A percentile compares a stretch with the other conserved stretches of the same genome.
These are phyloP conservation scores for Gnetum montanum DNA, from an alignment of 75 land plant species.

Conservation along the genomic window DNA sequence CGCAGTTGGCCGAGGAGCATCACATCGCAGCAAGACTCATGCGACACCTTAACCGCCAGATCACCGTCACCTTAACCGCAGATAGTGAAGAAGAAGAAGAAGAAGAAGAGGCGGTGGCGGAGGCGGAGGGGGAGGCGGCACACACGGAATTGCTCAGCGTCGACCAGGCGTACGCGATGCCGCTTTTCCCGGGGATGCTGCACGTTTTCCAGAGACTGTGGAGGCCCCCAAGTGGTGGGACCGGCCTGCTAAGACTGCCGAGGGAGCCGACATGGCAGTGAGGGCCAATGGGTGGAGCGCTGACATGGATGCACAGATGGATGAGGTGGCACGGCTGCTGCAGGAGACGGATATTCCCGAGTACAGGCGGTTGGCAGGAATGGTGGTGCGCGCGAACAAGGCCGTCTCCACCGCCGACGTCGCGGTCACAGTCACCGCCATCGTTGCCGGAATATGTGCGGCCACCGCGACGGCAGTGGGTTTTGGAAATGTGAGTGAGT, in stretches of 20 bases:
- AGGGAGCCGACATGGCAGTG: neutral
- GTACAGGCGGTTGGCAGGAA: slow-evolving; percentile 18
- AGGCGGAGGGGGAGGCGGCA: slow-evolving; percentile 13
- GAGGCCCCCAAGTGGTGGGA: slow-evolving; percentile 49
- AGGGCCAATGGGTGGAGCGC: slow-evolving; percentile 22
- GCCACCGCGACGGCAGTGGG: slow-evolving; percentile 26
- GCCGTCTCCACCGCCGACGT: slow-evolving; percentile 34
- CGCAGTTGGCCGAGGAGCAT: slow-evolving; percentile 75
- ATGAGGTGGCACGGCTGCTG: slow-evolving; percentile 7
- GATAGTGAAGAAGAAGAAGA: no score
- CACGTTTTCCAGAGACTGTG: slow-evolving; percentile 42
- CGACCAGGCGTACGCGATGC: slow-evolving; percentile 52
- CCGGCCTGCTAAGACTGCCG: neutral
- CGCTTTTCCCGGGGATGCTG: slow-evolving; percentile 44
- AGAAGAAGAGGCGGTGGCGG: no score
- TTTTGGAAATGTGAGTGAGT: no score
- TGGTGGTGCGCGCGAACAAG: slow-evolving; percentile 28
- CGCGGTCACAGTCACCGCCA: slow-evolving; percentile 14
- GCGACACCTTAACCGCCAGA: slow-evolving; percentile 25
- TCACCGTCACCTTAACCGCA: no score
- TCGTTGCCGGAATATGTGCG: slow-evolving; percentile 1
- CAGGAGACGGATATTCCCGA: slow-evolving; percentile 20
- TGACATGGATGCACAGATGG: slow-evolving; percentile 29
- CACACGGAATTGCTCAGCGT: slow-evolving; percentile 37
- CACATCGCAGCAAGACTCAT: slow-evolving; percentile 37